Evolutionary conservation across 2,329 filamentous ascomycete species (phyloP).

Genomic region (Colletotrichum kahawae): DNA sequence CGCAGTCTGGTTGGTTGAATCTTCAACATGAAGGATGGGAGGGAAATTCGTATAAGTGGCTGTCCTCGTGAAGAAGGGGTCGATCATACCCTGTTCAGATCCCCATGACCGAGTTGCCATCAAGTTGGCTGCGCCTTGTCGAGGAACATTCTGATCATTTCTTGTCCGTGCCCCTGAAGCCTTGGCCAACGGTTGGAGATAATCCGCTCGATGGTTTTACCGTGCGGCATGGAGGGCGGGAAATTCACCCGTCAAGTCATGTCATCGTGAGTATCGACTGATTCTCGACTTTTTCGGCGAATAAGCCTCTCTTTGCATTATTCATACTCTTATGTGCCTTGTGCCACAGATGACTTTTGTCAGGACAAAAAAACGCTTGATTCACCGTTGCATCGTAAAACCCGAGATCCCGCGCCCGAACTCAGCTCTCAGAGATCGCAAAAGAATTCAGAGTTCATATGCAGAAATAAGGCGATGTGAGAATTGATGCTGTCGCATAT

Average conservation of each 20-base stretch:
- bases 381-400: neutral
- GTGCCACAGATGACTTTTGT: neutral
- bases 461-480: neutral
- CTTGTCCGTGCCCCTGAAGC: neutral
- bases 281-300: neutral
- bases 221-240: neutral
- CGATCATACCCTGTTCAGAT: neutral
- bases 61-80: neutral
- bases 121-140: neutral
- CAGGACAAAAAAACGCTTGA: neutral
- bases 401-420: neutral
- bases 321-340: neutral
- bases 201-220: neutral
- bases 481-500: neutral
- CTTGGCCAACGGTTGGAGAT: neutral
- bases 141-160: neutral
- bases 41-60: neutral
- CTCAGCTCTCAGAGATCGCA: neutral
- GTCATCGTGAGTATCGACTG: neutral
- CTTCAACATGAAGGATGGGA: neutral
- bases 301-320: neutral
- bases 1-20: neutral
- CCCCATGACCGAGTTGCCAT: neutral
- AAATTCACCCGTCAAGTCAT: neutral
- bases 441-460: neutral